Conservation (phyloP, 2,329 filamentous ascomycete species). For the Emmonsia crescens region DNA sequence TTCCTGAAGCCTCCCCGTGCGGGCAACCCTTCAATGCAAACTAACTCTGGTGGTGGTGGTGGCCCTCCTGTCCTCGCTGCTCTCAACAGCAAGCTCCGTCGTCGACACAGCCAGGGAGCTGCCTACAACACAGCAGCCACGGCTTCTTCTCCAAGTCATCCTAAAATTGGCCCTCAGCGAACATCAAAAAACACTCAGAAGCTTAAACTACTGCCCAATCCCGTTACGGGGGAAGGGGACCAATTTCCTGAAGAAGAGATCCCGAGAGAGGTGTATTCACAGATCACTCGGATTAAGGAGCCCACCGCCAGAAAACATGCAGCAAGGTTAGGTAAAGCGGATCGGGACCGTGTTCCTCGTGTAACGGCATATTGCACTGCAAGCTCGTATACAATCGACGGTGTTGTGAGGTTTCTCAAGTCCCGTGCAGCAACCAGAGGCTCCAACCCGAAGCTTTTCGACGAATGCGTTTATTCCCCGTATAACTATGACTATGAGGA, state of each 20-base stretch:
- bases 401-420: constrained; percentile 82
- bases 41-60: constrained; percentile 20
- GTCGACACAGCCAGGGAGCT: constrained; percentile 72
- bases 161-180: constrained; percentile 85
- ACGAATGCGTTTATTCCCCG: constrained; percentile 95
- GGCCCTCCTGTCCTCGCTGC: constrained; percentile 58
- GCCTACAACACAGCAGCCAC: constrained; percentile 33
- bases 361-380: constrained; percentile 97
- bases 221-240: constrained; percentile 69
- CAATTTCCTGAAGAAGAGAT: constrained; percentile 77
- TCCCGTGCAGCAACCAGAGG: constrained; percentile 66
- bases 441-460: constrained; percentile 80
- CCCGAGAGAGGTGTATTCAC: constrained; percentile 89
- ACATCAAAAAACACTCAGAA: constrained; percentile 96
- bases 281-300: constrained; percentile 96
- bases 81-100: constrained; percentile 75
- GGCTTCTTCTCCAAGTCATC: constrained; percentile 13
- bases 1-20: constrained; percentile 31
- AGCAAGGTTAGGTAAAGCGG: constrained; percentile 83
- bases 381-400: constrained; percentile 81
- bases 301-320: constrained; percentile 86
- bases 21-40: constrained; percentile 26
- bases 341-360: constrained; percentile 72
- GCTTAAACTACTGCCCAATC: constrained; percentile 89
- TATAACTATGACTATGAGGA: constrained; percentile 62